These are phyloP conservation scores for Metschnikowia chrysomelidarum DNA, from an alignment of 805 yeast species.

Conservation along the genomic window DNA sequence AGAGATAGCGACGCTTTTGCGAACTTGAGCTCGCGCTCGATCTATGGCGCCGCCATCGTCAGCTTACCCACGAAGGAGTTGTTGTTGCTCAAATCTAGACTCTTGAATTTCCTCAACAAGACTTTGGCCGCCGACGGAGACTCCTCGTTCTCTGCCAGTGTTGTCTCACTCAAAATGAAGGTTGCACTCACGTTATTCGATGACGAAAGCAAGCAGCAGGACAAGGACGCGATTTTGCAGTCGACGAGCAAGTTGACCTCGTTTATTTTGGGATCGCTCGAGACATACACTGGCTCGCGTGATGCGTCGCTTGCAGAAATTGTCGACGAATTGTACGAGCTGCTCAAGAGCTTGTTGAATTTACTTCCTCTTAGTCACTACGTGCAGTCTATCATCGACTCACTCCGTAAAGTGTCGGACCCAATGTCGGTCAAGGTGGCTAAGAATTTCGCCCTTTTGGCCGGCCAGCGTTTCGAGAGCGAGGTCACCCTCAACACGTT, in stretches of 20 bases:
- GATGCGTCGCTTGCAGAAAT: slow-evolving; percentile 22
- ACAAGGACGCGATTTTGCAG: slow-evolving; percentile 31
- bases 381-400: slow-evolving; percentile 53
- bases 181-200: slow-evolving; percentile 53
- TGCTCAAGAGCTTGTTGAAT: slow-evolving; percentile 62
- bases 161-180: slow-evolving; percentile 45
- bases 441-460: slow-evolving; percentile 58
- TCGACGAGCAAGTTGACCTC: slow-evolving; percentile 34
- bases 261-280: slow-evolving; percentile 37
- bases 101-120: slow-evolving; percentile 57
- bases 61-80: slow-evolving; percentile 50
- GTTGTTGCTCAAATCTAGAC: slow-evolving; percentile 44
- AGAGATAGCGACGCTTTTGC: slow-evolving; percentile 36
- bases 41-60: slow-evolving; percentile 62
- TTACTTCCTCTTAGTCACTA: slow-evolving; percentile 75
- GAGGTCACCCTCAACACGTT: slow-evolving; percentile 51
- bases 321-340: slow-evolving; percentile 45
- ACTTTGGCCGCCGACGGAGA: slow-evolving; percentile 35
- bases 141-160: slow-evolving; percentile 18
- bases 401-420: slow-evolving; percentile 35
- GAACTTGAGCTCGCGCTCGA: slow-evolving; percentile 48
- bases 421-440: slow-evolving; percentile 50
- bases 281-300: slow-evolving; percentile 24
- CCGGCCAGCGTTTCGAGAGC: slow-evolving; percentile 64
- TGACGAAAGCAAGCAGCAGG: slow-evolving; percentile 26